Conservation (phyloP, 495 filamentous ascomycete species). For the Neurospora sp. region DNA sequence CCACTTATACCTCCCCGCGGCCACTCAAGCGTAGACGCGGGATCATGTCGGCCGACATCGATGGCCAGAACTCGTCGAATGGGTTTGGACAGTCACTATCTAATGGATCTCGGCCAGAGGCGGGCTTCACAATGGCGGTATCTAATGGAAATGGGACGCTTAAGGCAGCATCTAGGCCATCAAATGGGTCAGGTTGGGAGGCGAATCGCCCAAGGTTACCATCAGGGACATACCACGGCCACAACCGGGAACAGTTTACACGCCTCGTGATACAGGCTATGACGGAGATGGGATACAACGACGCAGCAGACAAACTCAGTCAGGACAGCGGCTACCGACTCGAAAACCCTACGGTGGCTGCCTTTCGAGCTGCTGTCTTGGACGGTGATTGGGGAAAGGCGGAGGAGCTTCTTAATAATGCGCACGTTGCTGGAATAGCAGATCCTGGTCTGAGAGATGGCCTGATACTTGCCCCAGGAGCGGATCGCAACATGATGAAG, state of each 20-base stretch:
- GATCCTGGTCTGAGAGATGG: slow-evolving; percentile 22
- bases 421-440: slow-evolving; percentile 27
- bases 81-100: slow-evolving; percentile 24
- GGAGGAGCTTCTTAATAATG: slow-evolving; percentile 66
- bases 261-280: slow-evolving; percentile 87
- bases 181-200: slow-evolving; percentile 31
- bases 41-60: slow-evolving; percentile 24
- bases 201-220: slow-evolving; percentile 5
- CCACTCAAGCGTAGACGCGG: slow-evolving; percentile 16
- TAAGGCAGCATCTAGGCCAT: slow-evolving; percentile 17
- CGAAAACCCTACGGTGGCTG: slow-evolving; percentile 73
- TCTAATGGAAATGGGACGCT: slow-evolving; percentile 36
- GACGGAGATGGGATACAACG: slow-evolving; percentile 73
- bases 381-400: slow-evolving; percentile 77
- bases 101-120: slow-evolving; percentile 27
- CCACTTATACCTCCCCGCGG: not conserved
- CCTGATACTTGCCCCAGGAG: slow-evolving; percentile 35
- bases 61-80: slow-evolving; percentile 24
- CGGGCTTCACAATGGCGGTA: slow-evolving; percentile 12
- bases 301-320: slow-evolving; percentile 60
- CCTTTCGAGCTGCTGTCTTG: slow-evolving; percentile 73
- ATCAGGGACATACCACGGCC: slow-evolving; percentile 48
- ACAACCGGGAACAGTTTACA: slow-evolving; percentile 89
- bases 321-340: slow-evolving; percentile 82
- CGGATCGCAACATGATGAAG: slow-evolving; percentile 35